A percentile compares a stretch with the other conserved stretches of the same genome.
phyloP scores from a whole-genome alignment of 148 eudicot species.

The Camellia lanceoleosa region DNA sequence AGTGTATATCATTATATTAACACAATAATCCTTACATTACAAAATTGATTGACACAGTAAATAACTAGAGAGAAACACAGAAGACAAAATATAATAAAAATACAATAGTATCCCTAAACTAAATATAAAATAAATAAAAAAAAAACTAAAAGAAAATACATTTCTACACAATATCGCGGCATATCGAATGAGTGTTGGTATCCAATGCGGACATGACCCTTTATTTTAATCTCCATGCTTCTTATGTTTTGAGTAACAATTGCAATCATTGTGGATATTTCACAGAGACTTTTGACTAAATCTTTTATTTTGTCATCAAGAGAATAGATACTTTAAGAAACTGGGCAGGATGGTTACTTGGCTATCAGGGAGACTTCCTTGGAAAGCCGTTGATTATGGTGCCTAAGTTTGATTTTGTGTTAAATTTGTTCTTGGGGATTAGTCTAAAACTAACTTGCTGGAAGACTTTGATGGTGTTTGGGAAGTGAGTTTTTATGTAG shows the following conservation, averaged over 20 bases:
- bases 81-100: too few species aligned
- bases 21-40: too few species aligned
- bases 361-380: neutral
- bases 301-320: neutral
- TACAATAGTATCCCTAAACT: too few species aligned
- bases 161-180: too few species aligned
- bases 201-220: neutral
- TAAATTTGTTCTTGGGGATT: neutral
- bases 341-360: neutral
- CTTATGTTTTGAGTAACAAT: neutral
- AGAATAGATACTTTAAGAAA: neutral
- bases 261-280: neutral
- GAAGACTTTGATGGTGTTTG: too few species aligned
- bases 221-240: neutral
- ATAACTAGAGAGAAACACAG: too few species aligned
- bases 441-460: neutral
- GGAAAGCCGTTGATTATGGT: neutral
- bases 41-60: too few species aligned
- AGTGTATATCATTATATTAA: too few species aligned
- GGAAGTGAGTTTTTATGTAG: too few species aligned
- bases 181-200: too few species aligned
- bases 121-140: too few species aligned
- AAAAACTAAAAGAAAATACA: too few species aligned
- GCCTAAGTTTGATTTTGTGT: neutral
- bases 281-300: neutral